Evolutionary conservation across 2,329 filamentous ascomycete species (phyloP).

Genomic region (Cordyceps militaris): DNA sequence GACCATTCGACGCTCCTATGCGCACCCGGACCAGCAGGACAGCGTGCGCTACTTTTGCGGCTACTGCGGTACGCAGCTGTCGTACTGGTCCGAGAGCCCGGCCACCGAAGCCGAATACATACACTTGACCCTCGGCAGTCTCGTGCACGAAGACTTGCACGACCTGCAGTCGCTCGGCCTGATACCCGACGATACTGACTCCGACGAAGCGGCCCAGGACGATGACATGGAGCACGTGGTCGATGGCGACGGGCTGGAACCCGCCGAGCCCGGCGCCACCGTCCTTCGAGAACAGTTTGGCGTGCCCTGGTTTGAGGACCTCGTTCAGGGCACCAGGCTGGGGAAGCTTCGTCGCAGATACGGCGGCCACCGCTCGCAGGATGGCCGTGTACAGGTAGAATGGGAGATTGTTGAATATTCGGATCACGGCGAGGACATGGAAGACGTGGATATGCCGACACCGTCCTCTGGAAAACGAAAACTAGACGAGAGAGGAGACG

Average conservation of each 20-base stretch:
- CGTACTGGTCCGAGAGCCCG: slow-evolving; percentile 74
- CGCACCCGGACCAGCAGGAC: slow-evolving; percentile 48
- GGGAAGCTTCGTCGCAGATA: slow-evolving; percentile 59
- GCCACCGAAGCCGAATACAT: slow-evolving; percentile 68
- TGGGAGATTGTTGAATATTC: slow-evolving; percentile 81
- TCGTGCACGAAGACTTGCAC: slow-evolving; percentile 63
- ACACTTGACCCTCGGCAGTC: slow-evolving; percentile 71
- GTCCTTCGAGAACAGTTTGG: slow-evolving; percentile 53
- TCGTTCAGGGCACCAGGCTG: slow-evolving; percentile 69
- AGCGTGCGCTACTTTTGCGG: slow-evolving; percentile 79
- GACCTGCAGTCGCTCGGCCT: slow-evolving; percentile 68
- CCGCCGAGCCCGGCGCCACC: slow-evolving; percentile 24
- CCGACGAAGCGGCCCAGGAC: slow-evolving; percentile 22
- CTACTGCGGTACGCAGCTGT: slow-evolving; percentile 80
- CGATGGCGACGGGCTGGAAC: slow-evolving; percentile 18
- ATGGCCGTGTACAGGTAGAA: slow-evolving; percentile 61
- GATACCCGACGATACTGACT: slow-evolving; percentile 42
- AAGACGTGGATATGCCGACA: slow-evolving; percentile 30
- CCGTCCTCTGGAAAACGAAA: slow-evolving; percentile 45
- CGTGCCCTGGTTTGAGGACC: slow-evolving; percentile 77
- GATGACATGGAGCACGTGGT: slow-evolving; percentile 20
- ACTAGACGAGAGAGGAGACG: slow-evolving; percentile 23
- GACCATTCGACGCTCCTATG: slow-evolving; percentile 61
- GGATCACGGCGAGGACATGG: slow-evolving; percentile 33
- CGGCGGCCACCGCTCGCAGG: slow-evolving; percentile 45